phyloP scores from a whole-genome alignment of 1,284 basidiomycete genomes.

The Cystobasidium sp. region DNA sequence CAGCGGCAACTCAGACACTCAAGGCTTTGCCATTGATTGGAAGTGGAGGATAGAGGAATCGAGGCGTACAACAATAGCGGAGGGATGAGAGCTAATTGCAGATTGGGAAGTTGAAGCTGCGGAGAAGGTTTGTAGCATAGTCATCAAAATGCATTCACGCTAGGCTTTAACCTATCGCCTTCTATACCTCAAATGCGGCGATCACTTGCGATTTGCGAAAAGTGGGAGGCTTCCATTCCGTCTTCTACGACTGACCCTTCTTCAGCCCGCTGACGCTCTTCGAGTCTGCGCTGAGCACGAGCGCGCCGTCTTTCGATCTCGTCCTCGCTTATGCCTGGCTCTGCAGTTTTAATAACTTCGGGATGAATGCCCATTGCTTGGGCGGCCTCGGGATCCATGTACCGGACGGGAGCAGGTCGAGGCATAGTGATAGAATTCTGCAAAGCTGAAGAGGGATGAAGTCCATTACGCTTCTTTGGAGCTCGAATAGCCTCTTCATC shows the following conservation, averaged over 20 bases:
- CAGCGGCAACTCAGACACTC: too few species aligned
- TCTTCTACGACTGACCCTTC: slow-evolving; percentile 41
- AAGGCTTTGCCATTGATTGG: too few species aligned
- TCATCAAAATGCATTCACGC: too few species aligned
- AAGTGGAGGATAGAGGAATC: too few species aligned
- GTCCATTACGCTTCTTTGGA: neutral
- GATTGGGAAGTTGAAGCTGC: too few species aligned
- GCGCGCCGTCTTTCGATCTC: slow-evolving; percentile 39
- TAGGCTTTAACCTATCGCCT: too few species aligned
- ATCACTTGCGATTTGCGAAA: slow-evolving; percentile 21
- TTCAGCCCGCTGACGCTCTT: slow-evolving; percentile 36
- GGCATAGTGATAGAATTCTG: slow-evolving; percentile 25
- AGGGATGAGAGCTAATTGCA: too few species aligned
- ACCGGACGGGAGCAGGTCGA: slow-evolving; percentile 29
- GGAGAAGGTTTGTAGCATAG: too few species aligned
- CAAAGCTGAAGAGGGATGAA: slow-evolving; percentile 11
- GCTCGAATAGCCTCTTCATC: neutral
- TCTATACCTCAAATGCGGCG: neutral
- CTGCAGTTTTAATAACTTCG: slow-evolving; percentile 32
- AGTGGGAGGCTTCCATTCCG: slow-evolving; percentile 12
- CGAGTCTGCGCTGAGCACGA: slow-evolving; percentile 36
- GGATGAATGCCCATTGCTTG: slow-evolving; percentile 45
- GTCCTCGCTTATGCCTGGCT: slow-evolving; percentile 34
- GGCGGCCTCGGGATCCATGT: slow-evolving; percentile 42
- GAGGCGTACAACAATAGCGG: too few species aligned